Conservation (phyloP, 257 asterid genomes). For the Lithospermum erythrorhizon region DNA sequence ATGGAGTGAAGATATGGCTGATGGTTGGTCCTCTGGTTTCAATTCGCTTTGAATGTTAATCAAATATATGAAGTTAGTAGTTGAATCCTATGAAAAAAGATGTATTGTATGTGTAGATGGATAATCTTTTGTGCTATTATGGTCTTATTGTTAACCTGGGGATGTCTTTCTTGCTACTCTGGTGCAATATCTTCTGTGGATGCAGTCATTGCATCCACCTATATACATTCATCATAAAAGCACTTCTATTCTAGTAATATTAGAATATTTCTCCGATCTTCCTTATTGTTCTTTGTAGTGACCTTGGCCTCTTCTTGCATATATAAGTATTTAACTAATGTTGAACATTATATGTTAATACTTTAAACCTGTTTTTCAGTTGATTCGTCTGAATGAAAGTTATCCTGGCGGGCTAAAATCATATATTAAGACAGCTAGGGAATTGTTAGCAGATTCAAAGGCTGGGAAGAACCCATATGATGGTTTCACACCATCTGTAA, state of each 20-base stretch:
- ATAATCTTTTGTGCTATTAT: too few species aligned
- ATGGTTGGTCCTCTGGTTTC: neutral
- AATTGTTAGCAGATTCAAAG: conserved; percentile 90
- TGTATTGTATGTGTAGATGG: neutral
- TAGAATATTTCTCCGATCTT: neutral
- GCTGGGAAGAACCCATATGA: conserved; percentile 94
- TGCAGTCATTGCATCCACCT: neutral
- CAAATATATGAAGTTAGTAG: neutral
- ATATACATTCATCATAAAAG: too few species aligned
- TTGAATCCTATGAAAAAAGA: neutral
- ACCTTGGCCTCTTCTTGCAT: neutral
- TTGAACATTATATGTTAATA: conserved; percentile 5
- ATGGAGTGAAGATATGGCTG: neutral
- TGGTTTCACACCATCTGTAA: conserved; percentile 93
- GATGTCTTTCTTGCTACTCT: neutral
- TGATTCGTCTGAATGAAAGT: conserved; percentile 70
- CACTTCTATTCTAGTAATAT: neutral
- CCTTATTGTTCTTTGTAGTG: neutral
- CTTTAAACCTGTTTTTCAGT: conserved; percentile 25
- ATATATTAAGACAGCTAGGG: conserved; percentile 73
- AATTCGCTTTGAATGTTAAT: neutral
- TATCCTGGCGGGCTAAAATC: conserved; percentile 81
- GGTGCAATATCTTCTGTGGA: neutral
- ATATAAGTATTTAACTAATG: neutral
- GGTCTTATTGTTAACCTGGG: too few species aligned